phyloP scores from a whole-genome alignment of 1,284 basidiomycete species.

The Leucocoprinus gongylophorus region DNA sequence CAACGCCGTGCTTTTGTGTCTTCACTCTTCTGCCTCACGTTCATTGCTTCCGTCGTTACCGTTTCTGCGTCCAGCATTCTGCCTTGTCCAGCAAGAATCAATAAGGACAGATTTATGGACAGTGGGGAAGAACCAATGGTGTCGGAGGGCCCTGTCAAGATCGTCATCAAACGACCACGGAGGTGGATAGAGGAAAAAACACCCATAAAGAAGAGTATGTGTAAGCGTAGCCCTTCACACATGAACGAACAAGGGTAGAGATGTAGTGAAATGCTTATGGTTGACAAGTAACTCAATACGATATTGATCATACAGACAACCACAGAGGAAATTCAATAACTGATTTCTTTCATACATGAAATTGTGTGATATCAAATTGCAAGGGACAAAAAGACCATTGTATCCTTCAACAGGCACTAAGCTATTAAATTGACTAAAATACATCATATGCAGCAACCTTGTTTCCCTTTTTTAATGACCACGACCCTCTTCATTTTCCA shows the following conservation, averaged over 20 bases:
- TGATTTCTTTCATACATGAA: no score
- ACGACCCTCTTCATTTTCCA: constrained; percentile 33
- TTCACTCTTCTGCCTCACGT: constrained; percentile 71
- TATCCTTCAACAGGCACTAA: not conserved
- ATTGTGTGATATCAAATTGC: not conserved
- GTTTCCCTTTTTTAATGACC: constrained; percentile 17
- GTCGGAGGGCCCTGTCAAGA: constrained; percentile 30
- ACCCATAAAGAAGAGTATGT: constrained; percentile 27
- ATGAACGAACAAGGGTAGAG: not conserved
- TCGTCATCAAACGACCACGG: constrained; percentile 62
- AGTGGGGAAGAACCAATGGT: constrained; percentile 26
- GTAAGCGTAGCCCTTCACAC: not conserved
- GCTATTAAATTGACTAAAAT: constrained; percentile 16
- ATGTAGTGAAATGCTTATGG: not conserved
- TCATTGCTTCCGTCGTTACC: constrained; percentile 66
- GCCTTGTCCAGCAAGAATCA: constrained; percentile 63
- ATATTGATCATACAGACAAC: no score
- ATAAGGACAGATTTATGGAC: constrained; percentile 51
- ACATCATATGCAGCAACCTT: constrained; percentile 19
- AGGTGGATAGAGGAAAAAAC: constrained; percentile 77
- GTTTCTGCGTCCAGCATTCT: constrained; percentile 74
- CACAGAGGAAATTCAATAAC: no score
- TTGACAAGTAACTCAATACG: no score
- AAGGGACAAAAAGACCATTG: not conserved
- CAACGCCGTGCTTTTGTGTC: constrained; percentile 69